These are phyloP conservation scores for Ceratocystis papillata DNA, from an alignment of 2,329 filamentous ascomycete genomes.

Conservation along the genomic window DNA sequence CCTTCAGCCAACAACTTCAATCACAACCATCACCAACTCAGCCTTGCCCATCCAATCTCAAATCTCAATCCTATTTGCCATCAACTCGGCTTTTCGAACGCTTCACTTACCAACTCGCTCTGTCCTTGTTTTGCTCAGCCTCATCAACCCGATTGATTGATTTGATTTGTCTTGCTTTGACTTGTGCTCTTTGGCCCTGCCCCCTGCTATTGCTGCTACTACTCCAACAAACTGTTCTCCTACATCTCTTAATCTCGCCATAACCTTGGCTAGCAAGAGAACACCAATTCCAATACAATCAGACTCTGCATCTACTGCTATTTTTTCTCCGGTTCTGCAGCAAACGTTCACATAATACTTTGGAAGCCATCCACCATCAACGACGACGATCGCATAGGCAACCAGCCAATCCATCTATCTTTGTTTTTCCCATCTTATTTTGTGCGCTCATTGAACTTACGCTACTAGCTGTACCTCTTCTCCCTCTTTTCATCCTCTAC, in stretches of 20 bases:
- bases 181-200: background rate
- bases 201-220: background rate
- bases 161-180: background rate
- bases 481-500: slow-evolving; percentile 5
- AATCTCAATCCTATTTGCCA: background rate
- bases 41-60: background rate
- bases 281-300: background rate
- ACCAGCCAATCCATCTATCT: slow-evolving; percentile 10
- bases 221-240: background rate
- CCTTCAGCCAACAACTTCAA: slow-evolving; percentile 4
- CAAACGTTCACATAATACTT: background rate
- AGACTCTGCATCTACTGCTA: background rate
- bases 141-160: background rate
- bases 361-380: background rate
- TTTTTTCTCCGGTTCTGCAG: background rate
- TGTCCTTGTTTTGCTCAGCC: background rate
- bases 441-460: background rate
- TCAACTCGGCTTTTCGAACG: background rate
- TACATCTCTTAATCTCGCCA: background rate
- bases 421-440: background rate
- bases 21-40: slow-evolving; percentile 13
- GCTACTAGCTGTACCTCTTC: background rate
- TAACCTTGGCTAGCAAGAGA: background rate
- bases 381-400: slow-evolving; percentile 1
- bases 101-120: background rate